Evolutionary conservation across 208 protist species (phyloP), one percentile per base, ranked within the genome.

Genomic region (Trypanosoma brucei): DNA sequence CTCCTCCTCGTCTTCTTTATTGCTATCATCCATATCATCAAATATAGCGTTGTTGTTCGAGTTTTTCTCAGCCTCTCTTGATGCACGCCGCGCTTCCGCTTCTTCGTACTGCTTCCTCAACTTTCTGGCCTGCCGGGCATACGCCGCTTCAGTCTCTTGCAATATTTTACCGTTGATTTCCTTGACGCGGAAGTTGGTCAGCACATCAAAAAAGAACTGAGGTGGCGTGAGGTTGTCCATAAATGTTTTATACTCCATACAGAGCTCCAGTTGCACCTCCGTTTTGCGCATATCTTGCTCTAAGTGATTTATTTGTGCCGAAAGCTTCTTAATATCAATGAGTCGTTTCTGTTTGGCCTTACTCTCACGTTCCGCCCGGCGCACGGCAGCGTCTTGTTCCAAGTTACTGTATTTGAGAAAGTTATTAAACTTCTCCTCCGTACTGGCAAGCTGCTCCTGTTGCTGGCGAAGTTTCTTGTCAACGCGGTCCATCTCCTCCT

Each of bases 321-420:
- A 97, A 2, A 98, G 79, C 65, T 97, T 96, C 76, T 98, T 98
- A 53, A 98, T 97, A 60, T 98, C 95, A 13, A 92, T 76, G 40
- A 91, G 83, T 72, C 97, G 97, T 37, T 96, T 91, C 51, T 92
- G 75, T 65, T 97, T 97, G 4, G 76, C 81, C 61, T 93, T 94
- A 35, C 90, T 93, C 73, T 98, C 92, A 2, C 75, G 61, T 58
- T 98, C 94, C 1, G 94, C 94, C 35, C 89, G 86, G 37, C 93
- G 92, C 39, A 98, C 96, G 33, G 96, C 95, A 3, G 96, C 86
- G 55, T 98, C 94, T 50, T 97, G 94, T 59, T 98, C 90, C 9
- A 95, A 72, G 72, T 97, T 97, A 75, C 95, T 98, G 59, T 95
- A 74, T 59, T 98, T 97, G n/a, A 97, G 70, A 69, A 97, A 98